Percentiles rank a stretch among this genome's conserved stretches.
phyloP scores from a whole-genome alignment of 2,329 filamentous ascomycete genomes.

The Waltergamsia citrina region DNA sequence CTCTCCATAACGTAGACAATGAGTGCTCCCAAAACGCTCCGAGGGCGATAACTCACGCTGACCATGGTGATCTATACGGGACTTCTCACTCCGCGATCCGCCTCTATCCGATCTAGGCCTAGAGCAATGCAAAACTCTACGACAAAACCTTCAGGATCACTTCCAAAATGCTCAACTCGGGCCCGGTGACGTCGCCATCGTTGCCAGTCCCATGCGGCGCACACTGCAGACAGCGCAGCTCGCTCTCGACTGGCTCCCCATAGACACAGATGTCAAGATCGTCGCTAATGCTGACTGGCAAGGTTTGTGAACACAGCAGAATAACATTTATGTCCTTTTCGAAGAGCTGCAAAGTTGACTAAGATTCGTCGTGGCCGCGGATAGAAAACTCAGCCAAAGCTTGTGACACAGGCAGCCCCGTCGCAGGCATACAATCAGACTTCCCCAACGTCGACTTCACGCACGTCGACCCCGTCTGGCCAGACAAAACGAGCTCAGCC shows the following conservation, averaged over 20 bases:
- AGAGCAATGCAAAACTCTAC: slow-evolving; percentile 35
- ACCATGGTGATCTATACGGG: slow-evolving; percentile 23
- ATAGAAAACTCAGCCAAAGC: slow-evolving; percentile 44
- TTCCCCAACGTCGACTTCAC: slow-evolving; percentile 51
- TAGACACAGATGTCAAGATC: slow-evolving; percentile 42
- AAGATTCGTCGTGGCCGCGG: too few relatives aligned
- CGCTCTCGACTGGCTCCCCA: slow-evolving; percentile 48
- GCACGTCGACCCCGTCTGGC: slow-evolving; percentile 47
- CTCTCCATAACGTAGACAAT: slow-evolving; percentile 43
- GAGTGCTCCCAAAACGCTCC: slow-evolving; percentile 23
- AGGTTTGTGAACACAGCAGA: slow-evolving; percentile 35
- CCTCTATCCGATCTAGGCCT: slow-evolving; percentile 37
- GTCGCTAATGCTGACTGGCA: slow-evolving; percentile 56
- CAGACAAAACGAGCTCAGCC: slow-evolving; percentile 46
- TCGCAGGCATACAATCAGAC: slow-evolving; percentile 29
- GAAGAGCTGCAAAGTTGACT: not conserved
- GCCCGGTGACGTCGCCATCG: slow-evolving; percentile 31
- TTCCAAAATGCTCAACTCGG: slow-evolving; percentile 18
- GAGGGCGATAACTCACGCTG: slow-evolving; percentile 9
- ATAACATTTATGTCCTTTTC: not conserved
- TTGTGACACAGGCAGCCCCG: slow-evolving; percentile 50
- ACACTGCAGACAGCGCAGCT: slow-evolving; percentile 55
- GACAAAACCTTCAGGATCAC: slow-evolving; percentile 28
- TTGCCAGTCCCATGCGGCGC: slow-evolving; percentile 56
- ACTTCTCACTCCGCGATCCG: slow-evolving; percentile 40